phyloP scores from a whole-genome alignment of 192 early-diverging fungal genomes.

The Backusella tarrabulga region DNA sequence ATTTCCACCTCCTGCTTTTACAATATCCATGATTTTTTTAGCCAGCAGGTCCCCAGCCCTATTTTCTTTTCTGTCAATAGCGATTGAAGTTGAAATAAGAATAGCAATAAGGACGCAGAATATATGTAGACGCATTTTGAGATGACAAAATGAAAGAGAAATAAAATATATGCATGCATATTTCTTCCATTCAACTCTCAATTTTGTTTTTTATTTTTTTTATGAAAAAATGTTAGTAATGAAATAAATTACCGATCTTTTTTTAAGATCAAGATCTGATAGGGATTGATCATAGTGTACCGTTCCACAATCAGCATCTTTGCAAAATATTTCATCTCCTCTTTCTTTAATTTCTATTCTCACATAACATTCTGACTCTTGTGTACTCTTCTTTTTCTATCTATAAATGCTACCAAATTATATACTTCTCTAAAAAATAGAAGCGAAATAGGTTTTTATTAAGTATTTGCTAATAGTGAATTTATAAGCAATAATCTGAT shows the following conservation, averaged over 20 bases:
- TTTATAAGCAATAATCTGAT: background rate
- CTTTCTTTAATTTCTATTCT: background rate
- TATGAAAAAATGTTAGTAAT: background rate
- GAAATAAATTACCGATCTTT: constrained; percentile 3
- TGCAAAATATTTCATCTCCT: background rate
- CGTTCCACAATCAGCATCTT: background rate
- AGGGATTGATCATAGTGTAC: background rate
- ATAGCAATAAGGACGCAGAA: background rate
- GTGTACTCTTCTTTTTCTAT: background rate
- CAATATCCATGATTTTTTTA: background rate
- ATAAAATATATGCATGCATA: background rate
- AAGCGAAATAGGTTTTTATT: background rate
- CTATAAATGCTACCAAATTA: background rate
- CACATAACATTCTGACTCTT: background rate
- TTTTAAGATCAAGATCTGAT: constrained; percentile 5
- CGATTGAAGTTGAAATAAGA: background rate
- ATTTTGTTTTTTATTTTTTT: background rate
- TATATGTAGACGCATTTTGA: background rate
- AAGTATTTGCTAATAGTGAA: no score
- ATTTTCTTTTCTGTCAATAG: background rate
- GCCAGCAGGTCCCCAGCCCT: background rate
- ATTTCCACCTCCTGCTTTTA: background rate
- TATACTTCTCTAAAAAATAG: background rate
- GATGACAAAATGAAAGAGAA: background rate
- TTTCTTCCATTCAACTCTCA: background rate